phyloP scores from a whole-genome alignment of 345 rosid species.

The Gossypium raimondii region DNA sequence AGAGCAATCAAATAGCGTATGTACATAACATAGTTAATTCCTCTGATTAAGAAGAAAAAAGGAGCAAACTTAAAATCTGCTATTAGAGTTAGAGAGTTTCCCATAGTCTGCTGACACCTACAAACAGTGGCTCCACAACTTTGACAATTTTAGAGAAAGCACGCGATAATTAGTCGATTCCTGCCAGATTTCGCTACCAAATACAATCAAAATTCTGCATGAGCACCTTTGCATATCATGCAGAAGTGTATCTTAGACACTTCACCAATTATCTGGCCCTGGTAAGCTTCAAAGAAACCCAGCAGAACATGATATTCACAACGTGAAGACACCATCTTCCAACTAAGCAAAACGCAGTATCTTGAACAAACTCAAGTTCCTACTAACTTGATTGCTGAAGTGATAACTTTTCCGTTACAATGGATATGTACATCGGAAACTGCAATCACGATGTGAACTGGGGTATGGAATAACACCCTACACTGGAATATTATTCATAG shows the following conservation, averaged over 20 bases:
- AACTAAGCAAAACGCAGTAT: conserved; percentile 16
- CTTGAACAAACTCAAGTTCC: conserved; percentile 3
- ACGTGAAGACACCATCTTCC: conserved; percentile 15
- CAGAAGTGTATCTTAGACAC: conserved; percentile 25
- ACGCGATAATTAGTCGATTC: conserved; percentile 37
- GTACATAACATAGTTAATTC: conserved; percentile 20
- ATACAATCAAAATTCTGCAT: conserved; percentile 46
- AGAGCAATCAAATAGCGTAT: conserved; percentile 40
- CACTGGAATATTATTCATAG: conserved; percentile 64
- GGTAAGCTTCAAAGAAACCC: conserved; percentile 15
- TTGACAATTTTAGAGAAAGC: conserved; percentile 16
- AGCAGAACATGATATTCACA: conserved; percentile 32
- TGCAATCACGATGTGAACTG: conserved; percentile 11
- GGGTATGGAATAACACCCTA: conserved; percentile 25
- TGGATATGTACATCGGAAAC: conserved; percentile 37
- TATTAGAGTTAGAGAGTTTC: conserved; percentile 44
- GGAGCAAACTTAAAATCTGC: conserved; percentile 28
- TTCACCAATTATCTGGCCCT: conserved; percentile 16
- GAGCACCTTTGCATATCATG: conserved; percentile 43
- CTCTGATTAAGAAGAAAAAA: not conserved
- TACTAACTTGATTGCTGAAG: conserved; percentile 18
- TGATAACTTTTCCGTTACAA: conserved; percentile 18
- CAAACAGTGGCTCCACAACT: conserved; percentile 23
- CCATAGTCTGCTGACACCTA: conserved; percentile 41
- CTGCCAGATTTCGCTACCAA: conserved; percentile 35